Evolutionary conservation across 345 rosid genomes (phyloP), one percentile per base, ranked within the genome.

Genomic region (Acer negundo): DNA sequence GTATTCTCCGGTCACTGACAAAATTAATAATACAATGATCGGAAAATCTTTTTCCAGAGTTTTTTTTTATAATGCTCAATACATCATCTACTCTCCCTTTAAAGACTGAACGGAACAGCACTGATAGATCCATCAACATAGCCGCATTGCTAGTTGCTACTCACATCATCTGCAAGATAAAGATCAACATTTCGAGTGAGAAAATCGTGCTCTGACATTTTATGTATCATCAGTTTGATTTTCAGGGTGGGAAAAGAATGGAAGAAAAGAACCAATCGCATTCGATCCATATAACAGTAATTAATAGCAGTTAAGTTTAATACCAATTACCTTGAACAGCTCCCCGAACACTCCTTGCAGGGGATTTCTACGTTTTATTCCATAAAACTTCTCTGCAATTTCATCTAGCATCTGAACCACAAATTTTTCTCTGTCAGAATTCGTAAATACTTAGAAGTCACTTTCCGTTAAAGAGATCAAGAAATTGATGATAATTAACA

Each of bases 261-360:
- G 23, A 40, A 40, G 38, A 35, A 8, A 44, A 35, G 4, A 11
- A 35, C 6, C 23, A 73, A 73, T 0, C 23, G 61, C 62, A 47
- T 15, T 23, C 9, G 58, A 26, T 23, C 42, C 22, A 28, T n/a
- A 20, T 10, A 40, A 24, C 24, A 16, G 56, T 12, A 61, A 73
- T 73, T 26, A 38, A 64, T 24, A 49, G 10, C 20, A 49, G 67
- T 5, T 10, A 23, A 17, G 13, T 0, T n/a, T 28, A 20, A 20
- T 47, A 59, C 63, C 63, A 65, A 47, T 75, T 46, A 89, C 97
- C 94, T 93, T 87, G 80, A 95, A 90, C 64, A 93, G 74, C 72
- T 95, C 99, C 20, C 99, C 97, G 61, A 95, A 92, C 90, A 93
- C 84, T 79, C 94, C 94, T 84, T 92, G 94, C 76, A 95, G 70